A percentile compares a stretch with the other conserved stretches of the same genome.
Conservation (phyloP, 2,329 filamentous ascomycete genomes). For the Aspergillus neoniger region DNA sequence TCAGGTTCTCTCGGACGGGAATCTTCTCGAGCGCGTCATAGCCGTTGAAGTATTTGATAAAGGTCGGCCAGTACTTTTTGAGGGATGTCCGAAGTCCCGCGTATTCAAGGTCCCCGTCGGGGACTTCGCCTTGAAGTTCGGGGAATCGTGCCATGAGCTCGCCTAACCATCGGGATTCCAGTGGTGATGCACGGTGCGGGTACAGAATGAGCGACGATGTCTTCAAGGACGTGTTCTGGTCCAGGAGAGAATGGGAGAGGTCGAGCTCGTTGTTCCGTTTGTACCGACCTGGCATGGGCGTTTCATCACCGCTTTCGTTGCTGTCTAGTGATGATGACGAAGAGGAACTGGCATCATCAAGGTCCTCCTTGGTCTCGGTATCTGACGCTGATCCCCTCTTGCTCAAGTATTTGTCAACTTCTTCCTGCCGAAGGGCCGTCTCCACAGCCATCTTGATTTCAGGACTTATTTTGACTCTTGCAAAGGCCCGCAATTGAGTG, state of each 20-base stretch:
- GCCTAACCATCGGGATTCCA: constrained; percentile 71
- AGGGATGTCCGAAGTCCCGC: constrained; percentile 40
- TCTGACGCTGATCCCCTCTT: constrained; percentile 28
- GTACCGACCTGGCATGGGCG: constrained; percentile 36
- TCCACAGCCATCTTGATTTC: constrained; percentile 82
- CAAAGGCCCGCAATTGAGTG: constrained; percentile 87
- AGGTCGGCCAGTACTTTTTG: constrained; percentile 68
- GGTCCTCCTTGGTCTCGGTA: constrained; percentile 17
- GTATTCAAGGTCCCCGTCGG: constrained; percentile 26
- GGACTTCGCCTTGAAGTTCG: constrained; percentile 21
- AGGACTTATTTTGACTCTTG: constrained; percentile 80
- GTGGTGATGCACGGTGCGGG: constrained; percentile 74
- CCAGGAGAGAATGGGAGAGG: constrained; percentile 37
- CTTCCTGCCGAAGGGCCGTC: constrained; percentile 67
- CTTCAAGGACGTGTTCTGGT: constrained; percentile 34
- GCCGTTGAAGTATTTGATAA: constrained; percentile 88
- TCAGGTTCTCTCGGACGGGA: constrained; percentile 79
- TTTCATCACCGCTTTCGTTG: constrained; percentile 41
- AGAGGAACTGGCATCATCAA: constrained; percentile 36
- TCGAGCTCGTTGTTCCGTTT: constrained; percentile 30
- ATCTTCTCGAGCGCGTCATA: constrained; percentile 82
- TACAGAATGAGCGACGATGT: constrained; percentile 71
- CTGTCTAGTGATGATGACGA: constrained; percentile 43
- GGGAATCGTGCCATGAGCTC: constrained; percentile 46
- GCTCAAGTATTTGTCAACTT: constrained; percentile 49